Evolutionary conservation across 768 basidiomycete species (phyloP).

Genomic region (Auricularia sp.): DNA sequence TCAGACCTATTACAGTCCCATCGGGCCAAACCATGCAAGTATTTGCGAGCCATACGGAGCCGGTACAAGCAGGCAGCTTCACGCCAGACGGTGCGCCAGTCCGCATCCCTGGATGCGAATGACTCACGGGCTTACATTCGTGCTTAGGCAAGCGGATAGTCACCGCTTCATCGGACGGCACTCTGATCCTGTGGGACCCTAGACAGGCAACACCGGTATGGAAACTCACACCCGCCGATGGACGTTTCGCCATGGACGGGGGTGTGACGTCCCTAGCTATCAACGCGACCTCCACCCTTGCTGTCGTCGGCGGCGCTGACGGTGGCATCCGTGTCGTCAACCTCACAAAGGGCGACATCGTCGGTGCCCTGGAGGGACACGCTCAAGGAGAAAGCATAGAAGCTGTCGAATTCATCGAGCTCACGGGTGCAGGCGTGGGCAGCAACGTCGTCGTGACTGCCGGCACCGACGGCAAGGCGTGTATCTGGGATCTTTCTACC

Average conservation of each 20-base stretch:
- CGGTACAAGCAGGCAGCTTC: slow-evolving; percentile 82
- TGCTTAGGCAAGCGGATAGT: slow-evolving; percentile 72
- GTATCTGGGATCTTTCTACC: slow-evolving; percentile 88
- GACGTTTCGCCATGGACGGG: slow-evolving; percentile 60
- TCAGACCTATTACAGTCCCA: slow-evolving; percentile 51
- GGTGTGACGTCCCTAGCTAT: slow-evolving; percentile 82
- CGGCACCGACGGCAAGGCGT: slow-evolving; percentile 87
- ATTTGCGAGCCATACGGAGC: slow-evolving; percentile 78
- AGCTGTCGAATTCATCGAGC: slow-evolving; percentile 71
- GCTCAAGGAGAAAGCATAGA: slow-evolving; percentile 83
- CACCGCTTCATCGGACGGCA: slow-evolving; percentile 75
- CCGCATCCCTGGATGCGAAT: neutral
- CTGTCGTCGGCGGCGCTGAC: slow-evolving; percentile 76
- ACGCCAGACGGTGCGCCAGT: slow-evolving; percentile 68
- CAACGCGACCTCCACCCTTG: slow-evolving; percentile 81
- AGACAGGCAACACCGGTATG: slow-evolving; percentile 63
- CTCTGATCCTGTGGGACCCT: slow-evolving; percentile 86
- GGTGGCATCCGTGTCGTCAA: slow-evolving; percentile 85
- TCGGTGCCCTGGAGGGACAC: slow-evolving; percentile 72
- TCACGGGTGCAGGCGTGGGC: slow-evolving; percentile 43
- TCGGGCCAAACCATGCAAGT: slow-evolving; percentile 94
- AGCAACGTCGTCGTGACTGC: slow-evolving; percentile 63
- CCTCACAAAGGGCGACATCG: slow-evolving; percentile 75
- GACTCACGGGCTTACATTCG: slow-evolving; percentile 1
- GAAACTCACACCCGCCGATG: slow-evolving; percentile 63